These are phyloP conservation scores for Penicillium concentricum DNA, from an alignment of 2,329 filamentous ascomycete species.

Conservation along the genomic window DNA sequence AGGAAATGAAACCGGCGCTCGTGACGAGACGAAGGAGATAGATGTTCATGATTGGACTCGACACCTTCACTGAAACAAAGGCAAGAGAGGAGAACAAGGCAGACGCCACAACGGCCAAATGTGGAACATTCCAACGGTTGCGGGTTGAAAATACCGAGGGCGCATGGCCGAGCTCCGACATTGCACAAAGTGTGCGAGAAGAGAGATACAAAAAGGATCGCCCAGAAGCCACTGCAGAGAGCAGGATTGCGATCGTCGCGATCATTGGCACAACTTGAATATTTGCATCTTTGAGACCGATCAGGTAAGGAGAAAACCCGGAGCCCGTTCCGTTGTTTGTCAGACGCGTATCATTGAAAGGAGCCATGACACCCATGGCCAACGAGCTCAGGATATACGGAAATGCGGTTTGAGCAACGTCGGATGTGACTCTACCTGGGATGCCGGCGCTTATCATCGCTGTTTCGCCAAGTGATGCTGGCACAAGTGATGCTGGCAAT, in stretches of 20 bases:
- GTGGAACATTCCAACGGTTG: slow-evolving; percentile 62
- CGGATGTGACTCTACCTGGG: slow-evolving; percentile 53
- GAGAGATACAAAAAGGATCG: slow-evolving; percentile 74
- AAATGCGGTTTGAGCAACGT: slow-evolving; percentile 57
- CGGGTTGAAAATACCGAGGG: slow-evolving; percentile 59
- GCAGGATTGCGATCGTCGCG: slow-evolving; percentile 72
- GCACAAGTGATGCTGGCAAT: slow-evolving; percentile 1
- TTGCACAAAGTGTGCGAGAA: slow-evolving; percentile 63
- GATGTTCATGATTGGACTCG: slow-evolving; percentile 61
- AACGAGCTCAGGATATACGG: slow-evolving; percentile 59
- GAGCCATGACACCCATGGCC: slow-evolving; percentile 60
- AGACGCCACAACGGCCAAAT: slow-evolving; percentile 56
- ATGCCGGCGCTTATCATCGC: slow-evolving; percentile 41
- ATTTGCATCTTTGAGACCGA: slow-evolving; percentile 52
- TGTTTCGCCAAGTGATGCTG: not conserved
- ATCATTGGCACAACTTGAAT: slow-evolving; percentile 63
- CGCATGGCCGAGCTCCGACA: slow-evolving; percentile 63
- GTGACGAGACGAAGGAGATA: slow-evolving; percentile 70
- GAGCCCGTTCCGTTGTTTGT: slow-evolving; percentile 55
- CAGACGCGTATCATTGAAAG: slow-evolving; percentile 53
- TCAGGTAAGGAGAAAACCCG: slow-evolving; percentile 48
- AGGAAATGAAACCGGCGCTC: slow-evolving; percentile 67
- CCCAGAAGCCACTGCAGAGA: slow-evolving; percentile 74
- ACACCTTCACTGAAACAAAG: slow-evolving; percentile 64
- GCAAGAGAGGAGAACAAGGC: slow-evolving; percentile 61